Evolutionary conservation across 1,139 yeast species (phyloP), one percentile per base, ranked within the genome.

Genomic region (Blastobotrys persicus): DNA sequence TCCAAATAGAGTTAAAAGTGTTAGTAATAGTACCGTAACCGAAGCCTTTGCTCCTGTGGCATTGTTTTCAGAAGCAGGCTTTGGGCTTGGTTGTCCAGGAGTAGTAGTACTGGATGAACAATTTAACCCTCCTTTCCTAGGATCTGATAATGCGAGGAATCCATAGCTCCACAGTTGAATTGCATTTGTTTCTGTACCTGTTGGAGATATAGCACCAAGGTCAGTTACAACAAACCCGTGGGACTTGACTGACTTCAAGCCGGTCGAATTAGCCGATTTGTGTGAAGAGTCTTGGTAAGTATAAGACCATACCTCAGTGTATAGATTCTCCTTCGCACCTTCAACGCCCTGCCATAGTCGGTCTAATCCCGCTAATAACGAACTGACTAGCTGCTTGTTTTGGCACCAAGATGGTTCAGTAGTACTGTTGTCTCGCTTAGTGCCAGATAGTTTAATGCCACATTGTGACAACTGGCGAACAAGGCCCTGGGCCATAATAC

Each of bases 121-220:
- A 23, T 5, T 23, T 23, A 9, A 23, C 5, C 9, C 9, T 5
- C 9, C 9, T 9, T 6, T 5, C 9, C 28, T 23, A 5, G 28
- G 28, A 9, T 23, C 28, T 23, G 28, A 23, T 9, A 23, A 23
- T 5, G 45, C 50, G 31, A 49, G 20, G 19, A 47, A 47, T 13
- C 52, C 52, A 34, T 43, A 49, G 19, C 52, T 49, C 52, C 52
- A 49, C n/a, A 49, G 38, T 34, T 49, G 52, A n/a, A 49, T 28
- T 4, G 48, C 52, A 16, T 49, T 47, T 9, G 47, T 40, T 26
- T 49, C 52, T 5, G 50, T 47, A 2, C 50, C 50, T 12, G 44
- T 42, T 19, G 51, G 51, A 9, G 52, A 49, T 17, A 49, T 47
- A 2, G 38, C 32, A 6, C 52, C 52, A 5, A 49, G 43, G 26